Evolutionary conservation across 1,139 yeast species (phyloP).

Genomic region (Pichia sp.): DNA sequence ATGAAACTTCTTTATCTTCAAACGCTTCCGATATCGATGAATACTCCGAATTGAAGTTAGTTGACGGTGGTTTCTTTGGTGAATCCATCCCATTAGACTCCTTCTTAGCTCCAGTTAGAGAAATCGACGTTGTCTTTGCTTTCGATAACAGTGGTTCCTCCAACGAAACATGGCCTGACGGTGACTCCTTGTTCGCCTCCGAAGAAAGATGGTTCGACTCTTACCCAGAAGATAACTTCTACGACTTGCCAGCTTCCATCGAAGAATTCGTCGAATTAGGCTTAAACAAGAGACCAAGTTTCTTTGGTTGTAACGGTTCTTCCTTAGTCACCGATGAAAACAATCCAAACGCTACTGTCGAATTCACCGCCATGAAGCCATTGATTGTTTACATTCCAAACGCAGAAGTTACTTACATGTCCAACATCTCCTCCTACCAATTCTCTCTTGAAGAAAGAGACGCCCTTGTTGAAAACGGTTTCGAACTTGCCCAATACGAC

Average conservation of each 20-base stretch:
- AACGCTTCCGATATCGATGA: conserved; percentile 36
- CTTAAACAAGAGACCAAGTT: conserved; percentile 47
- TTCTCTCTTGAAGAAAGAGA: conserved; percentile 44
- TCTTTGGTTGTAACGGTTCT: conserved; percentile 48
- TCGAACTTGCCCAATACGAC: conserved; percentile 47
- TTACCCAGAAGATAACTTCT: conserved; percentile 45
- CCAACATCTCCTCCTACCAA: conserved; percentile 47
- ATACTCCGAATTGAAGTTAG: conserved; percentile 35
- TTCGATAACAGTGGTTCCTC: conserved; percentile 70
- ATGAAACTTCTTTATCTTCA: conserved; percentile 40
- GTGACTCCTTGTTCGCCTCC: conserved; percentile 46
- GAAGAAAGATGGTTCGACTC: conserved; percentile 36
- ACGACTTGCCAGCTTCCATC: conserved; percentile 46
- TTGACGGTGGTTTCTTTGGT: conserved; percentile 68
- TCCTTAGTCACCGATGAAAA: conserved; percentile 33
- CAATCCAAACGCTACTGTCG: conserved; percentile 21
- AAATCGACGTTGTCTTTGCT: conserved; percentile 56
- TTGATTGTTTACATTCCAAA: conserved; percentile 56
- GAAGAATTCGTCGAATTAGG: conserved; percentile 41
- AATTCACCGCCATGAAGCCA: conserved; percentile 44
- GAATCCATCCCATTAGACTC: conserved; percentile 66
- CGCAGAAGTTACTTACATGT: conserved; percentile 43
- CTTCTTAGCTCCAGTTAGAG: conserved; percentile 49
- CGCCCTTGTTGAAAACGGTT: conserved; percentile 51
- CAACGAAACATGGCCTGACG: conserved; percentile 60